These are phyloP conservation scores for Tolypocladium guangdongense DNA, from an alignment of 2,329 filamentous ascomycete genomes.

Conservation along the genomic window DNA sequence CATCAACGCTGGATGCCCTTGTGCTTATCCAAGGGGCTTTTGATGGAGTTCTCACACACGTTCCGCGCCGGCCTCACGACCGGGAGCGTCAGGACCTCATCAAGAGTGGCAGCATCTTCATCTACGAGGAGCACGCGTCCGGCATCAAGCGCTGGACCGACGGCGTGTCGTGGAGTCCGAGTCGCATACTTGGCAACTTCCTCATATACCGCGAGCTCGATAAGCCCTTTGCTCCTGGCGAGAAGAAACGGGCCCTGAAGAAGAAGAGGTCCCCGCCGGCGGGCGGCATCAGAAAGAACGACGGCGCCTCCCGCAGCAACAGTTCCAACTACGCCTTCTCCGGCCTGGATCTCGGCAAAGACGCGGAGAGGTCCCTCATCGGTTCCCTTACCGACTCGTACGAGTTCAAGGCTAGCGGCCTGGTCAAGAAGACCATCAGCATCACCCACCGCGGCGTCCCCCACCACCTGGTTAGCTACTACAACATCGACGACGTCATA, in stretches of 20 bases:
- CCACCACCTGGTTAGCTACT: conserved; percentile 85
- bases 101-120: conserved; percentile 74
- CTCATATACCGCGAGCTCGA: conserved; percentile 76
- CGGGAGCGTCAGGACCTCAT: conserved; percentile 69
- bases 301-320: conserved; percentile 13
- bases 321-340: conserved; percentile 6
- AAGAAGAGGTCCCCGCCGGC: conserved; percentile 36
- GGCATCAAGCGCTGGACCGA: conserved; percentile 95
- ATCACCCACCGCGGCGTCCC: conserved; percentile 62
- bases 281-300: conserved; percentile 24
- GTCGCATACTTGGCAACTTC: conserved; percentile 74
- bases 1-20: conserved; percentile 64
- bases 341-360: conserved; percentile 10
- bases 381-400: conserved; percentile 87
- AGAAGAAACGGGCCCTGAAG: conserved; percentile 78
- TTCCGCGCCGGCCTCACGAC: conserved; percentile 77
- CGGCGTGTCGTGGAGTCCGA: conserved; percentile 83
- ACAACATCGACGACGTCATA: conserved; percentile 70
- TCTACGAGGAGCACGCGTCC: conserved; percentile 84
- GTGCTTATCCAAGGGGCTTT: conserved; percentile 73
- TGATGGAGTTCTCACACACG: conserved; percentile 58
- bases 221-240: conserved; percentile 65
- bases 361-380: conserved; percentile 40
- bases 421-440: conserved; percentile 91
- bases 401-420: conserved; percentile 68